Base-by-base conservation (phyloP, 2,329 filamentous ascomycete genomes). In the Huntiella moniliformis region DNA sequence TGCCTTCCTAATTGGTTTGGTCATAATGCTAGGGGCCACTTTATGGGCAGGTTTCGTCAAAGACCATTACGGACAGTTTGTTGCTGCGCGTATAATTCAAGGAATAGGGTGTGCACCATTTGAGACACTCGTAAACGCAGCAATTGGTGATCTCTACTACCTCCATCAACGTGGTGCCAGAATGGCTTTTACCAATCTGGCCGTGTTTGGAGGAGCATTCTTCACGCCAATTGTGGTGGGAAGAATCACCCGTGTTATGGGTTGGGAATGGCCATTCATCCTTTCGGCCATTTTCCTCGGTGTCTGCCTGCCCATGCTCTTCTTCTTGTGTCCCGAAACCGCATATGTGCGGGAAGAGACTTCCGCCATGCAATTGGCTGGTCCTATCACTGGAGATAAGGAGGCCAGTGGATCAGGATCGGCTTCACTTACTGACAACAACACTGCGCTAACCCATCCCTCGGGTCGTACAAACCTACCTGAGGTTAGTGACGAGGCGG, bases 201-300 rank as follows among this genome's bases (percentile, higher is more conserved):
- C 72, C 48, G 61, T 77, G 53, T 69, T 79, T 62, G 62, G 68
- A 50, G 68, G 70, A 38, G 64, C 67, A 46, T 73, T 75, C 55
- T 67, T 73, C 55, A 94, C 88, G 0, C 88, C 88, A 0, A 84
- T 95, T n/a, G 63, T 94, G 17, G 86, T 87, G 1, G 87, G 87
- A 33, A 86, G 85, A 61, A 87, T 94, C 54, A 85, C 85, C 3
- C 63, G 73, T 41, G 66, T 67, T 0, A 67, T 93, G 42, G 76
- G 77, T n/a, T 93, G 85, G 79, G 64, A 73, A 57, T 94, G 85
- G 86, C 80, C 78, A 0, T 95, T 95, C 57, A 85, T 87, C 60
- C 72, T 95, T 37, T 75, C 93, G 11, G 75, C 85, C 49, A 94
- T 95, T 53, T 92, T 94, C 61, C 71, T 77, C 38, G 83, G 69